Percentiles rank a stretch among this genome's conserved stretches.
Conservation (phyloP, 768 basidiomycete species). For the Lentinula aciculospora region DNA sequence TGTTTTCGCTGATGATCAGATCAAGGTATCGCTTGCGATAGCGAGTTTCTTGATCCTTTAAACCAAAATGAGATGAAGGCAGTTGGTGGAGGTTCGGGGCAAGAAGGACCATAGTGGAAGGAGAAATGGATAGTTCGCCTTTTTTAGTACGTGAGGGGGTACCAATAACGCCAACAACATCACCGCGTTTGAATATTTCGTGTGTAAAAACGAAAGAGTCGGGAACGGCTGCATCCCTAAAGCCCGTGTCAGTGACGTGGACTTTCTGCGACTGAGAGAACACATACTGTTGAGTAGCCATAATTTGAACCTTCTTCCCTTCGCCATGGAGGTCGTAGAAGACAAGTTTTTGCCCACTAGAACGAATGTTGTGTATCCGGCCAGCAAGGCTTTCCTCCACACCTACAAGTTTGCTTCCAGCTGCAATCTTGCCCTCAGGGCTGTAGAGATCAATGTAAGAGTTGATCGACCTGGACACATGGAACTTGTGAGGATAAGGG, state of each 20-base stretch:
- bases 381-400: conserved; percentile 72
- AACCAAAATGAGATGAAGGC: conserved; percentile 85
- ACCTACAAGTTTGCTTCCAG: conserved; percentile 61
- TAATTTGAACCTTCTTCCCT: conserved; percentile 90
- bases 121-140: conserved; percentile 90
- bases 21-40: conserved; percentile 99
- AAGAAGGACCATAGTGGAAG: conserved; percentile 77
- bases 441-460: conserved; percentile 74
- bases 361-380: conserved; percentile 86
- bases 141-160: conserved; percentile 88
- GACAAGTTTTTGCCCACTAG: conserved; percentile 73
- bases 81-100: conserved; percentile 96
- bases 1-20: conserved; percentile 88
- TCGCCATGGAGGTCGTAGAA: conserved; percentile 96
- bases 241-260: not conserved
- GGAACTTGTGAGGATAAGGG: conserved; percentile 99
- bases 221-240: conserved; percentile 60
- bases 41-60: conserved; percentile 96
- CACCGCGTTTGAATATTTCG: conserved; percentile 88
- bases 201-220: conserved; percentile 67
- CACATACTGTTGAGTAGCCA: conserved; percentile 84
- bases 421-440: conserved; percentile 57
- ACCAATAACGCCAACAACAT: conserved; percentile 92
- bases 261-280: conserved; percentile 10
- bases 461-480: conserved; percentile 74